phyloP scores from a whole-genome alignment of 345 rosid species.

The Fremontodendron californicum region DNA sequence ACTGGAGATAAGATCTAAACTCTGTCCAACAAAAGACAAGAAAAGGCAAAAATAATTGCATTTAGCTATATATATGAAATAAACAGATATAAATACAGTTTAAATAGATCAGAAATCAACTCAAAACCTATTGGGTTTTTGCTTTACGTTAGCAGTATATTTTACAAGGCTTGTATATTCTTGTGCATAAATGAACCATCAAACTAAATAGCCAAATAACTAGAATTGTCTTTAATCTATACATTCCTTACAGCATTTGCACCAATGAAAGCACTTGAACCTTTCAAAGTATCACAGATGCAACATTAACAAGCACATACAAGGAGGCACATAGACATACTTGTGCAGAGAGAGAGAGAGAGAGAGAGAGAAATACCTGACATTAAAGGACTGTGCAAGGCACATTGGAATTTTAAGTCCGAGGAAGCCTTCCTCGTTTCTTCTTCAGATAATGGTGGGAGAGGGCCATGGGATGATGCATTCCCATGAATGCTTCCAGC shows the following conservation, averaged over 20 bases:
- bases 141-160: not conserved
- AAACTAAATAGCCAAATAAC: not conserved
- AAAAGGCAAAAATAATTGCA: not conserved
- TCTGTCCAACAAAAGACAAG: not conserved
- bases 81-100: not conserved
- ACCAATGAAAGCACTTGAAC: not conserved
- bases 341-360: slow-evolving; percentile 9
- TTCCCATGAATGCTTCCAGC: slow-evolving; percentile 22
- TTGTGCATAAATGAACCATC: not conserved
- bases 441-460: slow-evolving; percentile 41
- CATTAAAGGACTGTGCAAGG: slow-evolving; percentile 39
- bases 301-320: not conserved
- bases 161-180: not conserved
- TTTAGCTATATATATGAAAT: not conserved
- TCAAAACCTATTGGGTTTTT: not conserved
- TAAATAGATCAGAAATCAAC: not conserved
- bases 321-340: not conserved
- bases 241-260: not conserved
- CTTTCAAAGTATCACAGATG: not conserved
- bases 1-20: not conserved
- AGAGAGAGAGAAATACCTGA: slow-evolving; percentile 31
- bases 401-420: slow-evolving; percentile 49
- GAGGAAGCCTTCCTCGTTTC: slow-evolving; percentile 43
- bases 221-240: not conserved
- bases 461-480: slow-evolving; percentile 22